phyloP scores from a whole-genome alignment of 305 asterid genomes.

The Coffea humblotiana region DNA sequence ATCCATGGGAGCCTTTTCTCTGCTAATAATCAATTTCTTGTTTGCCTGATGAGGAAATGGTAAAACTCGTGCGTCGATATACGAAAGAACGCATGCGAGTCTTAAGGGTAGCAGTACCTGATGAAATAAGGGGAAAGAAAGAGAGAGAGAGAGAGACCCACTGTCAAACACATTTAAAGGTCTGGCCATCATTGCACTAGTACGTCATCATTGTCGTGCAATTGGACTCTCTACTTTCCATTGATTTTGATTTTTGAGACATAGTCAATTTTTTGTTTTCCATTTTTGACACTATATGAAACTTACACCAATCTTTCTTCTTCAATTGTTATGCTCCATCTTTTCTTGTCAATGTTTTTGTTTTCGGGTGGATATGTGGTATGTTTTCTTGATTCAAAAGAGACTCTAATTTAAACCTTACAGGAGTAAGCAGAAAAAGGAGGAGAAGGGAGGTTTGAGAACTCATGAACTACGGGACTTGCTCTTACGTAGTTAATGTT shows the following conservation, averaged over 20 bases:
- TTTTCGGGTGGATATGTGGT: too few species aligned
- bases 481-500: too few species aligned
- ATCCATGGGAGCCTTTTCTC: background rate
- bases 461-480: too few species aligned
- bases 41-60: background rate
- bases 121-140: background rate
- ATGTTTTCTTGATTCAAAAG: too few species aligned
- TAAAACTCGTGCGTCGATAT: constrained; percentile 3
- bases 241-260: background rate
- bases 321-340: background rate
- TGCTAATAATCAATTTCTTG: background rate
- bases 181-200: constrained; percentile 18
- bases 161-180: constrained; percentile 46
- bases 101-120: constrained; percentile 12
- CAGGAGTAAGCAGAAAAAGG: too few species aligned
- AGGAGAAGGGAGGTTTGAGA: too few species aligned
- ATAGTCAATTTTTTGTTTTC: background rate
- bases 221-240: background rate
- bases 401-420: too few species aligned
- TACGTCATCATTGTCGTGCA: constrained; percentile 44
- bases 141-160: constrained; percentile 17
- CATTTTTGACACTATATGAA: background rate
- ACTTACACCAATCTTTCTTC: background rate
- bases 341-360: background rate
- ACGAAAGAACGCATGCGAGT: constrained; percentile 3